phyloP scores from a whole-genome alignment of 371 early-diverging fungal species.

The Haplosporangium sp. region DNA sequence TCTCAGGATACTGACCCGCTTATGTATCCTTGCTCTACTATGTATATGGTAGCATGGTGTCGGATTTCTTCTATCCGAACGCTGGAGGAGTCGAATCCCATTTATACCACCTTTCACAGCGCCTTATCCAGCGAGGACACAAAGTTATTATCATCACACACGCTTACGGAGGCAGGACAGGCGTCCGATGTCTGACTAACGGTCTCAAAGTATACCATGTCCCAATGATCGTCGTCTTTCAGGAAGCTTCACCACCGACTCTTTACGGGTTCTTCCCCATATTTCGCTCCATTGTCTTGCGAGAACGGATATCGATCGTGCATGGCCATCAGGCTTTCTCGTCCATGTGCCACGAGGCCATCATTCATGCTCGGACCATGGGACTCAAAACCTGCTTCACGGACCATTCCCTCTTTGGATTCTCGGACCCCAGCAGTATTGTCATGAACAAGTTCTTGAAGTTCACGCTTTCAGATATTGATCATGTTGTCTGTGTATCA shows the following conservation, averaged over 20 bases:
- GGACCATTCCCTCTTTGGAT: conserved; percentile 99
- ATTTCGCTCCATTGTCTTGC: conserved; percentile 91
- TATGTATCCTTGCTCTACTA: not conserved
- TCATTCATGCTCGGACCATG: conserved; percentile 96
- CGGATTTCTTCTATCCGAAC: conserved; percentile 99
- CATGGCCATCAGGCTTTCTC: conserved; percentile 99
- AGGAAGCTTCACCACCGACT: conserved; percentile 94
- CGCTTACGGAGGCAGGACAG: conserved; percentile 85
- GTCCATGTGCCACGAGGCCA: conserved; percentile 94
- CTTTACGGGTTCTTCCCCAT: conserved; percentile 92
- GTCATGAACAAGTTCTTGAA: conserved; percentile 95
- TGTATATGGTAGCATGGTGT: conserved; percentile 75
- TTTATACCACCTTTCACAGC: conserved; percentile 91
- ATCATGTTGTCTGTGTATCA: conserved; percentile 98
- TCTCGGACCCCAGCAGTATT: conserved; percentile 94
- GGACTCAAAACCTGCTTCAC: conserved; percentile 97
- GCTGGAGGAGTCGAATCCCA: conserved; percentile 99
- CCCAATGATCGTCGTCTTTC: conserved; percentile 86
- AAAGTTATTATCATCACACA: conserved; percentile 94
- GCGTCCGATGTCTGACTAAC: conserved; percentile 92
- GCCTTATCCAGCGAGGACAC: conserved; percentile 92
- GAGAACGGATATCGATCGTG: conserved; percentile 95
- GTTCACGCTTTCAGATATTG: conserved; percentile 94
- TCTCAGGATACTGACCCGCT: not conserved
- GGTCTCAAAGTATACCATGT: conserved; percentile 99